Conservation (phyloP, 352 stramenopile genomes). For the Aphanomyces astaci region DNA sequence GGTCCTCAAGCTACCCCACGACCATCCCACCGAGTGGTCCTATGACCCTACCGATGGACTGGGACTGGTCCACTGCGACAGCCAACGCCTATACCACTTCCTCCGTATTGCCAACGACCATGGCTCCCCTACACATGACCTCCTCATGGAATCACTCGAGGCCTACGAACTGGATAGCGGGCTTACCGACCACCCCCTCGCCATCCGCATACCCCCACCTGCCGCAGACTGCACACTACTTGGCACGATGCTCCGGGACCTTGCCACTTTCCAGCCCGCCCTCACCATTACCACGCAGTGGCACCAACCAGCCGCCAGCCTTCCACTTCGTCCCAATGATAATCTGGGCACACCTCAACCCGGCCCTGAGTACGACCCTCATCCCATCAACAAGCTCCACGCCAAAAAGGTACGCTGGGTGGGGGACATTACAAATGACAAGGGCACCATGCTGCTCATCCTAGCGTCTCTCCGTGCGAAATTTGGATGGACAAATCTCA, state of each 20-base stretch:
- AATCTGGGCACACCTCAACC: neutral
- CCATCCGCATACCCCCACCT: too few relatives aligned
- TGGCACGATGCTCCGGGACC: too few relatives aligned
- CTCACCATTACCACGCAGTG: neutral
- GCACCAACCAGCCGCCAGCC: neutral
- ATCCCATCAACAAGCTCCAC: too few relatives aligned
- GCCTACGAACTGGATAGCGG: neutral
- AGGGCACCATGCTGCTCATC: neutral
- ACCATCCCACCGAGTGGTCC: neutral
- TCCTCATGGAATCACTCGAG: neutral
- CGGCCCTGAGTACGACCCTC: too few relatives aligned
- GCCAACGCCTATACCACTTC: too few relatives aligned
- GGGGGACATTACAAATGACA: too few relatives aligned
- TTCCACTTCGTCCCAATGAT: neutral
- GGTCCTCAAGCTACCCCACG: too few relatives aligned
- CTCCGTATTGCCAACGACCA: neutral
- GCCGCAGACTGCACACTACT: too few relatives aligned
- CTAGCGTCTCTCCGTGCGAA: too few relatives aligned
- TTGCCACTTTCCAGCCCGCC: neutral
- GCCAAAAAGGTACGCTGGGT: too few relatives aligned
- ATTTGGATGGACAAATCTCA: too few relatives aligned
- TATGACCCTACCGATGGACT: neutral
- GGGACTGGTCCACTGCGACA: neutral
- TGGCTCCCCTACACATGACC: neutral
- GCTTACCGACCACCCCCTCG: too few relatives aligned